Base-by-base conservation (phyloP, 176 grass and related monocot species). In the Cenchrus fungigraminus region DNA sequence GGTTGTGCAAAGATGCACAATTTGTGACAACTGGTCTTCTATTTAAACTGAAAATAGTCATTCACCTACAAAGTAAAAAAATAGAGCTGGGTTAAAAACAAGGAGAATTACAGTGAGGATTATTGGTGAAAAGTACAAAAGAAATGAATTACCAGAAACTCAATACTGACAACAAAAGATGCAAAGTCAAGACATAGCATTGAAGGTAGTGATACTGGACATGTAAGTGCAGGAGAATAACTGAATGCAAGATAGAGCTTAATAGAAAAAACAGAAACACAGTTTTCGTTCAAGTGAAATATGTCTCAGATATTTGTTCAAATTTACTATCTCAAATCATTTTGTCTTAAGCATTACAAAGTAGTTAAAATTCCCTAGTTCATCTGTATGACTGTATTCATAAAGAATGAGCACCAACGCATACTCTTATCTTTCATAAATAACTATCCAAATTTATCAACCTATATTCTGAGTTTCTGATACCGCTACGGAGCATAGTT, bases 31-130 rank as follows among this genome's bases (percentile, higher is more conserved):
- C 37, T 72, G 67, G 49, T 79, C 40, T 65, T 62, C 43, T 66
- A 32, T 34, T 79, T 45, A 78, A n/a, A 11, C 22, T 29, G 0
- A 16, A 40, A 40, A 72, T 65, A 32, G 46, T 13, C 32, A 65
- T 88, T 14, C 19, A 8, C 75, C 67, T 84, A 73, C 11, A 67
- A 56, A 74, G 20, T 46, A 61, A 45, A 81, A 46, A 46, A 60
- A 68, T 45, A 47, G 68, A 65, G 31, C 6, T 0, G 12, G 29
- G 59, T 66, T 20, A 65, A 69, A 20, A 28, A 53, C 8, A 16
- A 19, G 9, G 64, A 57, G n/a, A 40, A 73, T 31, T 45, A 16
- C 6, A 54, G 0, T 29, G 17, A 2, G 19, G 43, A 42, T 73
- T 55, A 56, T 32, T 37, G 60, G 19, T 40, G 67, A 32, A 65